phyloP scores from a whole-genome alignment of 768 basidiomycete species.

The Flagelloscypha sp. region DNA sequence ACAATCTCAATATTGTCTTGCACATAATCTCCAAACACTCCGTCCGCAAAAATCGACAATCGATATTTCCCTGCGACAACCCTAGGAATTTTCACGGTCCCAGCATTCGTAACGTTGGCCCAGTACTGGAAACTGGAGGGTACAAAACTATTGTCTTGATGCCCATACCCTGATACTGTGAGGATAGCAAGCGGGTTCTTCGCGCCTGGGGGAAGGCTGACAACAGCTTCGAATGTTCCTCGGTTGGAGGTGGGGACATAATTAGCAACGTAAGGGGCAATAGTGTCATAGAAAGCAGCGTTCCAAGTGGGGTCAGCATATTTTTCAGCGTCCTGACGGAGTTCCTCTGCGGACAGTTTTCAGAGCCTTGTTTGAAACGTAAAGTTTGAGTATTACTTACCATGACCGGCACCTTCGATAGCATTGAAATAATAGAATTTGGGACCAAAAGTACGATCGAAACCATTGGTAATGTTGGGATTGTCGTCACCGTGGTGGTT shows the following conservation, averaged over 20 bases:
- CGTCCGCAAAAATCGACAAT: conserved; percentile 16
- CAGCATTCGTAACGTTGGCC: conserved; percentile 10
- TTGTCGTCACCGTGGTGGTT: too few species aligned
- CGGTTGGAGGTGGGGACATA: conserved; percentile 14
- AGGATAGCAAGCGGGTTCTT: conserved; percentile 14
- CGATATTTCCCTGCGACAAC: conserved; percentile 21
- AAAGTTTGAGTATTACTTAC: too few species aligned
- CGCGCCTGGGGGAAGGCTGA: conserved; percentile 13
- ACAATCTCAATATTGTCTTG: conserved; percentile 15
- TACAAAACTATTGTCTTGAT: conserved; percentile 16
- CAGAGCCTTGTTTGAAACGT: background rate
- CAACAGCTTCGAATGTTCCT: conserved; percentile 12
- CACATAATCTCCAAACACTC: conserved; percentile 20
- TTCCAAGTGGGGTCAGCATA: conserved; percentile 19
- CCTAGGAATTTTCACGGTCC: conserved; percentile 12
- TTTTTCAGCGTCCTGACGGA: conserved; percentile 17
- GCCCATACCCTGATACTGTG: conserved; percentile 15
- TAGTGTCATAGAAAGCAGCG: conserved; percentile 18
- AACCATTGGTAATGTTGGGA: conserved; percentile 20
- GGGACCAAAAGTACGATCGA: conserved; percentile 21
- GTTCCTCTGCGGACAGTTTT: conserved; percentile 8
- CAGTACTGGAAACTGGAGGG: conserved; percentile 19
- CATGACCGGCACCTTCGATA: conserved; percentile 1
- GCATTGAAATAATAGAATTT: conserved; percentile 16
- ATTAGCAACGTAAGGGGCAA: conserved; percentile 16